Evolutionary conservation across 495 filamentous ascomycete species (phyloP), one percentile per base, ranked within the genome.

Genomic region (Cudoniella acicularis): DNA sequence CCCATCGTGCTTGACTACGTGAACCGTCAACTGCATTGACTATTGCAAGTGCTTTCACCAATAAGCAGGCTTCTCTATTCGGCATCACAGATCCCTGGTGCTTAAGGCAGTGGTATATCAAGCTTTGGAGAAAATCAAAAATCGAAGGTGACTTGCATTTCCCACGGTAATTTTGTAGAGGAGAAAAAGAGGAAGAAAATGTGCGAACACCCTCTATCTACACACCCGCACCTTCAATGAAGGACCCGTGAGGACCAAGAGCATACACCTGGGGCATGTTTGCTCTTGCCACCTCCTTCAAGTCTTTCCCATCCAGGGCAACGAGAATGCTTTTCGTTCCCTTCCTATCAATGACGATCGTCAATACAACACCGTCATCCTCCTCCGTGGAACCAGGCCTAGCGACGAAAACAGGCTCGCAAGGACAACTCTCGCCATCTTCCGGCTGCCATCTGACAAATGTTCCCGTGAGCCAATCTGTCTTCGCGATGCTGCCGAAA

Each of bases 341-440:
- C 50, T 53, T 53, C 10, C 26, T 30, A 40, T 53, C 17, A 20
- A 53, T 53, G n/a, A 53, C 50, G 20, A 53, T 53, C 13, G 50
- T 53, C 27, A 53, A 40, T 2, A 53, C 26, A n/a, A 53, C 26
- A 4, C 50, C 50, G 20, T 53, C 50, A 53, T 53, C 50, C 25
- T 53, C 50, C 11, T 53, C 50, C 22, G 22, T 40, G 4, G 50
- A 4, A 30, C 50, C 23, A 2, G 50, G 50, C 50, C 50, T 30
- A 9, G 24, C 50, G 3, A 53, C 26, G 20, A 53, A 53, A 3
- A 53, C 26, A 10, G 50, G 50, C 17, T 53, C 50, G 17, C 24
- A 53, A 3, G 52, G 52, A 55, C 52, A 55, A 55, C 52, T 55
- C 21, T 55, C 52, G 2, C 52, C 52, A 45, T 55, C 22, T 24